Conservation (phyloP, 1,284 basidiomycete genomes). For the Ceratobasidium sp. region DNA sequence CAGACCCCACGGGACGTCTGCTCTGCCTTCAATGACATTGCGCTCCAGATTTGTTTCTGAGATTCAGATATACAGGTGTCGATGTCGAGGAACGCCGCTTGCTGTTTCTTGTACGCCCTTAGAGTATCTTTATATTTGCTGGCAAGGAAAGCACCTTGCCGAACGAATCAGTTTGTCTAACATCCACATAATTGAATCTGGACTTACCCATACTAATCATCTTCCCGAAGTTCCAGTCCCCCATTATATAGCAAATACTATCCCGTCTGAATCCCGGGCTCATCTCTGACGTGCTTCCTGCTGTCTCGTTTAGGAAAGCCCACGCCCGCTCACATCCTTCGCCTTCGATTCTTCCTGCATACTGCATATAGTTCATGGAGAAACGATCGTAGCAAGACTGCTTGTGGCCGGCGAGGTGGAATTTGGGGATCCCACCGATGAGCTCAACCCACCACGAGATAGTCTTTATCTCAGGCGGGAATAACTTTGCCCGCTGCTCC, state of each 20-base stretch:
- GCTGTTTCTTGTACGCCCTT: background rate
- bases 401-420: background rate
- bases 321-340: constrained; percentile 13
- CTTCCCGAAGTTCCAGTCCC: constrained; percentile 14
- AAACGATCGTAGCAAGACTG: background rate
- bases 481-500: background rate
- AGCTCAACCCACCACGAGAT: background rate
- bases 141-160: background rate
- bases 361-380: constrained; percentile 3
- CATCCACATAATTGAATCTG: background rate
- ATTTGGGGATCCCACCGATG: constrained; percentile 9
- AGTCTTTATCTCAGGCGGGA: background rate
- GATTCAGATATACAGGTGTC: background rate
- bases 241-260: background rate
- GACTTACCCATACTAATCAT: background rate
- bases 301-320: constrained; percentile 15
- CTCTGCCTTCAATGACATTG: background rate
- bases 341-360: background rate
- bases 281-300: constrained; percentile 17
- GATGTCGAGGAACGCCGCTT: background rate
- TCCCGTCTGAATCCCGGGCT: constrained; percentile 8
- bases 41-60: background rate
- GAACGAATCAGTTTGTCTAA: background rate
- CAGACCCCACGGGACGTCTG: background rate
- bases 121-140: background rate